Percentiles rank a stretch among this genome's conserved stretches.
phyloP scores from a whole-genome alignment of 2,329 filamentous ascomycete species.

The Coniochaeta pulveracea region DNA sequence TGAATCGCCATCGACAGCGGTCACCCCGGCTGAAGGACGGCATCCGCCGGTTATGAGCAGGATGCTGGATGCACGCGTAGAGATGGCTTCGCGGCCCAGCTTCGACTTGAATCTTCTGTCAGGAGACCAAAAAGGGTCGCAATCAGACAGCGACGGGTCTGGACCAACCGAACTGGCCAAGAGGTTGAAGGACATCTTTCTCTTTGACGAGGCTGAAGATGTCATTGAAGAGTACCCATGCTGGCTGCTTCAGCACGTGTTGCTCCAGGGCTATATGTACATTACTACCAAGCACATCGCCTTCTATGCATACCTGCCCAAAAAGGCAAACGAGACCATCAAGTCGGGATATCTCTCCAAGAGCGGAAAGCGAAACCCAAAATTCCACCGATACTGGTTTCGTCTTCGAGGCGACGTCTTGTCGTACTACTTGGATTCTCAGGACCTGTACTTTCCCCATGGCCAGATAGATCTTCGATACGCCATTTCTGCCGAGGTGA shows the following conservation, averaged over 20 bases:
- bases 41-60: conserved; percentile 64
- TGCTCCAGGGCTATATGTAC: conserved; percentile 92
- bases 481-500: conserved; percentile 73
- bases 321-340: conserved; percentile 66
- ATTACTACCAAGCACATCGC: conserved; percentile 88
- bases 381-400: conserved; percentile 89
- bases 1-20: conserved; percentile 15
- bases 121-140: conserved; percentile 23
- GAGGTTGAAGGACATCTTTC: conserved; percentile 73
- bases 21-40: conserved; percentile 26
- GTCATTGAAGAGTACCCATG: conserved; percentile 92
- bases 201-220: conserved; percentile 70
- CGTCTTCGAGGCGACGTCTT: conserved; percentile 83
- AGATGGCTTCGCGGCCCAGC: conserved; percentile 47
- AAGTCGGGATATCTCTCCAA: conserved; percentile 88
- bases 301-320: conserved; percentile 95
- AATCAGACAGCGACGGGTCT: conserved; percentile 21
- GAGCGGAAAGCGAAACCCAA: conserved; percentile 76
- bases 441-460: conserved; percentile 81
- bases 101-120: conserved; percentile 40
- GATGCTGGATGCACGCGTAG: conserved; percentile 62
- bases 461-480: conserved; percentile 89
- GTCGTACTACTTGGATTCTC: conserved; percentile 75
- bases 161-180: conserved; percentile 52
- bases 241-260: conserved; percentile 82